Evolutionary conservation across 202 grass and related monocot genomes (phyloP), one percentile per base, ranked within the genome.

Genomic region (Setaria italica): DNA sequence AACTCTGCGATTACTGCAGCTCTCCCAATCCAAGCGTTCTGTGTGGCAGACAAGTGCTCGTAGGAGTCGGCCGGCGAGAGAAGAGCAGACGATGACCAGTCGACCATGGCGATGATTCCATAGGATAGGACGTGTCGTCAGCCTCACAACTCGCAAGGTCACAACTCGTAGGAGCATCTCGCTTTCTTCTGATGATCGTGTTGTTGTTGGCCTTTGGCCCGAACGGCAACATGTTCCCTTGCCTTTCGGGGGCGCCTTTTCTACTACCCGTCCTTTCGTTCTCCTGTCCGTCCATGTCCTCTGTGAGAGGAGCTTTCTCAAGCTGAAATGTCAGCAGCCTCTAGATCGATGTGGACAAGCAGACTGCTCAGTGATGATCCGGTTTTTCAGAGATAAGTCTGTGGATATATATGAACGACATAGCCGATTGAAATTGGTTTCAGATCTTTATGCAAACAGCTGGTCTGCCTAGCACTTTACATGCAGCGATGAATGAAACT

Each of bases 161-260:
- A 39, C 62, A 4, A 7, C 32, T 72, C 34, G 29, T 16, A 85
- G 39, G 39, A 11, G 60, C 79, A 69, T 59, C 54, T 63, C 46
- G 56, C 74, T 79, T 84, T 88, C 80, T 34, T 66, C 67, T 13
- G 66, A 35, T 19, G 65, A 35, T 48, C 50, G 66, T 46, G 43
- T 10, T 15, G 65, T 30, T 67, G 67, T 50, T 53, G 64, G 30
- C 75, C 79, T 84, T 84, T 73, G 68, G 49, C 29, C 20, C 67
- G 25, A 63, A 30, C 29, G 7, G 67, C 68, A 48, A 78, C 87
- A 80, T 21, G 86, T 59, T 49, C 77, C 34, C 58, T 62, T 78
- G 86, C 58, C 67, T 65, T 79, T 79, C 74, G 68, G 67, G 60
- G 79, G 33, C 10, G 71, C 50, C n/a, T 83, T 70, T 82, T 69